Evolutionary conservation across 2,329 filamentous ascomycete genomes (phyloP), one percentile per base, ranked within the genome.

Genomic region (Fusarium transvaalense): DNA sequence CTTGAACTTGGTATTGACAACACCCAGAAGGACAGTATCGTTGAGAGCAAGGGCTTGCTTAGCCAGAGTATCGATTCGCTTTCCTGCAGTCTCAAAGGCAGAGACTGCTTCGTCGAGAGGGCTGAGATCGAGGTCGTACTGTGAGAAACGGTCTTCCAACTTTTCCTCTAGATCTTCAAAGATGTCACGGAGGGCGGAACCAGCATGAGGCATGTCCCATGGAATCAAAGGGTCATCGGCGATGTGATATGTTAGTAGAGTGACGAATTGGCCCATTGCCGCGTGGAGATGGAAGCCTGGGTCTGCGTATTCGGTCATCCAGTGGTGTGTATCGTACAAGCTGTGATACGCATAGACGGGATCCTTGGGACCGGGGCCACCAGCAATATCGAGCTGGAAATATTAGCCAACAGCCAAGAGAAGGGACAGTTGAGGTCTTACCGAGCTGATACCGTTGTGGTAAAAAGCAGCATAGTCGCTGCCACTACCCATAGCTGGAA

Each of bases 221-320:
- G 66, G 66, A 3, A 69, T 69, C 9, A 69, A 31, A 0, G 61
- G 52, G 6, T 69, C 65, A 4, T 69, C 65, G 17, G 66, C 66
- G 7, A 69, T 69, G 6, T 69, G 66, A 4, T 71, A 71, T 0
- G 68, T 55, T 2, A 71, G 31, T 0, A 71, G 53, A 1, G 68
- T 64, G 0, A 68, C 55, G 6, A 68, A 71, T 13, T 85, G 82
- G 8, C 82, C 83, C 67, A 86, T 83, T 4, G 81, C 82, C 10
- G 79, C 79, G 68, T 86, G 84, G 2, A 81, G 79, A 45, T 78
- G 73, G 71, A 85, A 86, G 4, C 81, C 83, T 0, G 83, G 83
- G 68, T 86, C 84, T 7, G 83, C 84, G 58, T 80, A 86, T 0
- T 77, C 82, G 0, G 75, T 68, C 83, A 86, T 86, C 84, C 84